Evolutionary conservation across 129 eudicot species (phyloP), one percentile per base, ranked within the genome.

Genomic region (Sambucus nigra): DNA sequence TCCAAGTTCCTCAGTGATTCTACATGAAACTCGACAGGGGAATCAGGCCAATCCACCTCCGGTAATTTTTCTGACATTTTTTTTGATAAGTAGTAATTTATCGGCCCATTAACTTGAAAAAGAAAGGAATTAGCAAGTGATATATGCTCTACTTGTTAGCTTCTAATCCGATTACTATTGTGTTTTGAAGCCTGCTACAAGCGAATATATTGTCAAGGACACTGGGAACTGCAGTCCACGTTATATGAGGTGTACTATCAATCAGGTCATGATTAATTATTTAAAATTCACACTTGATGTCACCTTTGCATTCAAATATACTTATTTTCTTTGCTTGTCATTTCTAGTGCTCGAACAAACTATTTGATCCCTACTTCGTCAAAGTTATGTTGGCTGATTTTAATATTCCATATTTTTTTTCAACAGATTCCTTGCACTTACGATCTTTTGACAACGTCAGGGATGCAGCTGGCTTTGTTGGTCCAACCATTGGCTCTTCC

Each of bases 201-300:
- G 92, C 42, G 96, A 92, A 15, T 86, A 82, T 75, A 80, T 92
- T 60, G 96, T 83, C 22, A 80, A 61, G 62, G 99, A 92, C 75
- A 92, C 99, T 19, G 99, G 99, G 53, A 92, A 92, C 68, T 92
- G 99, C 87, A 92, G 99, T 70, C 99, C 99, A 20, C 94, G 99
- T 48, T 80, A 77, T 82, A 74, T 92, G 87, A 75, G 99, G 71
- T 92, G 99, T 59, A 92, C 99, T 22, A 72, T 86, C 47, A 92
- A 83, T 66, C 99, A 92, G 99, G 96, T 92, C 9, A 59, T 51
- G 8, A 24, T 59, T 46, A 19, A 16, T 26, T 27, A 42, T 51
- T 31, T 9, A 12, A 16, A 53, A n/a, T 27, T 23, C 18, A 12
- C 6, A 59, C 16, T 28, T 58, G 13, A 6, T 59, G 16, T 59